Percentiles rank a stretch among this genome's conserved stretches.
Conservation (phyloP, 2,329 filamentous ascomycete species). For the Lasiodiplodia hormozganensis region DNA sequence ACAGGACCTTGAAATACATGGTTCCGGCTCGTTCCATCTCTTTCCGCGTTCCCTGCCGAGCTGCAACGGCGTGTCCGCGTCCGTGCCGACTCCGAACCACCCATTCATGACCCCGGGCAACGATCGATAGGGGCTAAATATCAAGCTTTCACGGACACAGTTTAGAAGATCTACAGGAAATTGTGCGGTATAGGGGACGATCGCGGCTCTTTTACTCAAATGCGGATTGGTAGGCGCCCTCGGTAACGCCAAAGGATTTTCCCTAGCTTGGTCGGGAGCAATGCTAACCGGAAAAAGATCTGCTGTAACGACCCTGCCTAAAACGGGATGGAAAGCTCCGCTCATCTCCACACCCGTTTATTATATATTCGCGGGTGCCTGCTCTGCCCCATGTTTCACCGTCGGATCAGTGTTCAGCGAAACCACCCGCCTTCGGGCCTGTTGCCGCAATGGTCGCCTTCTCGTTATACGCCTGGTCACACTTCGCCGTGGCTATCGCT, state of each 20-base stretch:
- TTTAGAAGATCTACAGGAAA: too few species aligned
- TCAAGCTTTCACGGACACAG: too few species aligned
- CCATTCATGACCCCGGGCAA: too few species aligned
- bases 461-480: background rate
- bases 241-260: background rate
- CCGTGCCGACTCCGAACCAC: too few species aligned
- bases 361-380: background rate
- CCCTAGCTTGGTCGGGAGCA: background rate
- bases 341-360: background rate
- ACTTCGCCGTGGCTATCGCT: background rate
- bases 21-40: too few species aligned
- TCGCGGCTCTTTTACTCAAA: background rate
- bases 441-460: background rate
- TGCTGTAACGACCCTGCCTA: background rate
- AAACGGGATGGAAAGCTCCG: background rate
- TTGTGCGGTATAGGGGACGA: background rate
- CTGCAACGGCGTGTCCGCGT: too few species aligned
- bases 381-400: too few species aligned
- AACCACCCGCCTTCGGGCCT: background rate
- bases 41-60: too few species aligned
- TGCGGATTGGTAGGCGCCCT: background rate
- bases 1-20: too few species aligned
- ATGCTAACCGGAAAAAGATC: background rate
- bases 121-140: too few species aligned
- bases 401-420: background rate